A percentile compares a stretch with the other conserved stretches of the same genome.
Conservation (phyloP, 495 filamentous ascomycete species). For the Zalerion maritima region DNA sequence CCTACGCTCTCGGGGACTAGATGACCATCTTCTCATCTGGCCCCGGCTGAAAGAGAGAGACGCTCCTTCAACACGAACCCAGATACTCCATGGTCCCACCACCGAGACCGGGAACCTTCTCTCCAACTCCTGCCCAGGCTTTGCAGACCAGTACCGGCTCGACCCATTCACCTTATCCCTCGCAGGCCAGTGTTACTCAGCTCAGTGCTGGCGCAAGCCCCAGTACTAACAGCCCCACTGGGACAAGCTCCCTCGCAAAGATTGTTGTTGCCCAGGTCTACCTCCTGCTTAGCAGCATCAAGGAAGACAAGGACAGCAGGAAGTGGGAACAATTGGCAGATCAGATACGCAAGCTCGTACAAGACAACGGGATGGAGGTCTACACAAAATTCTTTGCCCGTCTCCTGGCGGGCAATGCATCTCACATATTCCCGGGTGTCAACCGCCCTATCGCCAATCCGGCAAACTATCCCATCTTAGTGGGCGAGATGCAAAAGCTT, state of each 20-base stretch:
- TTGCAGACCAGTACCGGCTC: conserved; percentile 26
- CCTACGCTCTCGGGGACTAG: too few species aligned
- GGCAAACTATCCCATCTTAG: conserved; percentile 67
- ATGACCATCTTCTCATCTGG: too few species aligned
- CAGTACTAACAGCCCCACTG: conserved; percentile 54
- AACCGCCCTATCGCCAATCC: conserved; percentile 57
- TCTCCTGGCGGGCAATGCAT: conserved; percentile 68
- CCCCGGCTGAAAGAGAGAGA: too few species aligned
- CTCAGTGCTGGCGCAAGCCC: conserved; percentile 44
- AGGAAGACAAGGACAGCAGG: conserved; percentile 73
- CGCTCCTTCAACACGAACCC: too few species aligned
- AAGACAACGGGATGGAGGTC: conserved; percentile 95
- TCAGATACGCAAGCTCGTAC: conserved; percentile 79
- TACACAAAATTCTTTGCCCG: conserved; percentile 85
- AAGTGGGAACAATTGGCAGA: conserved; percentile 92
- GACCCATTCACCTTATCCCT: conserved; percentile 36
- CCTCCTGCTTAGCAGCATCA: conserved; percentile 82
- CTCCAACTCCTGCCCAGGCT: conserved; percentile 38
- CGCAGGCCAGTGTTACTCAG: conserved; percentile 28
- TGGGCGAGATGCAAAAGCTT: conserved; percentile 74
- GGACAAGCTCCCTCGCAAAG: conserved; percentile 51
- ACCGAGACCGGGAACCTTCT: conserved; percentile 36
- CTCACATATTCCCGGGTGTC: conserved; percentile 66
- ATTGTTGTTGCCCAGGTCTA: conserved; percentile 92
- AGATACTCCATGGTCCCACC: conserved; percentile 26